A percentile compares a stretch with the other conserved stretches of the same genome.
Conservation (phyloP, 495 filamentous ascomycete genomes). For the Ramalina intermedia region DNA sequence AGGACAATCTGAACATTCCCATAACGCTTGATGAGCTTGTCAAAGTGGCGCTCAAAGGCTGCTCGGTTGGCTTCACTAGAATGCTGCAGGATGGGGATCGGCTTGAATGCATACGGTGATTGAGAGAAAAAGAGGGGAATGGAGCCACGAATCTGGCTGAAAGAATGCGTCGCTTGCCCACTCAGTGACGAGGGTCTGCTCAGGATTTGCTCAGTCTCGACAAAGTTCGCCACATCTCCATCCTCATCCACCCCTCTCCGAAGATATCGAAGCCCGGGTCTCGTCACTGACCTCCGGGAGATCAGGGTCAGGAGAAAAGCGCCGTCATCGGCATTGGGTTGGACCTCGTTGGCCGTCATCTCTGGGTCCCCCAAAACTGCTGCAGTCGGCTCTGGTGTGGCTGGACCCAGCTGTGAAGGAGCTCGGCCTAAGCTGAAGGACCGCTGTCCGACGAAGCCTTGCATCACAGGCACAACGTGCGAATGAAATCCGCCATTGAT, state of each 20-base stretch:
- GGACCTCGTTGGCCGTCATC: no score
- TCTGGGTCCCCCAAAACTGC: no score
- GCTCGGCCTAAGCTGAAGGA: slow-evolving; percentile 50
- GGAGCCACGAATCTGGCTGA: slow-evolving; percentile 72
- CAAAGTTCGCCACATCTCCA: slow-evolving; percentile 75
- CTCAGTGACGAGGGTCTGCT: slow-evolving; percentile 47
- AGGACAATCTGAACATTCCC: slow-evolving; percentile 66
- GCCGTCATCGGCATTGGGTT: background rate
- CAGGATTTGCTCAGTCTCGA: slow-evolving; percentile 89
- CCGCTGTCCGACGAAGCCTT: slow-evolving; percentile 87
- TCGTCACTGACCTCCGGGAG: slow-evolving; percentile 67
- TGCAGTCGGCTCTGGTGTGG: background rate
- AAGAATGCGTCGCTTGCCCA: slow-evolving; percentile 56
- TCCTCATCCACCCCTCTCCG: slow-evolving; percentile 82
- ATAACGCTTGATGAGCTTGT: slow-evolving; percentile 47
- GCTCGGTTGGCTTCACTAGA: slow-evolving; percentile 57
- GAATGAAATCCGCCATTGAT: slow-evolving; percentile 48
- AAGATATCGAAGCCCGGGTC: slow-evolving; percentile 80
- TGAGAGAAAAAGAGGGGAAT: slow-evolving; percentile 91
- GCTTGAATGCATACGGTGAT: slow-evolving; percentile 83
- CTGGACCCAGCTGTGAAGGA: slow-evolving; percentile 12
- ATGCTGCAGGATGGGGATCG: slow-evolving; percentile 65
- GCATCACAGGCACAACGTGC: slow-evolving; percentile 71
- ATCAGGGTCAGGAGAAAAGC: slow-evolving; percentile 70
- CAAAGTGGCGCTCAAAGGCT: slow-evolving; percentile 71